phyloP scores from a whole-genome alignment of 2,329 filamentous ascomycete genomes.

The Colletotrichum zoysiae region DNA sequence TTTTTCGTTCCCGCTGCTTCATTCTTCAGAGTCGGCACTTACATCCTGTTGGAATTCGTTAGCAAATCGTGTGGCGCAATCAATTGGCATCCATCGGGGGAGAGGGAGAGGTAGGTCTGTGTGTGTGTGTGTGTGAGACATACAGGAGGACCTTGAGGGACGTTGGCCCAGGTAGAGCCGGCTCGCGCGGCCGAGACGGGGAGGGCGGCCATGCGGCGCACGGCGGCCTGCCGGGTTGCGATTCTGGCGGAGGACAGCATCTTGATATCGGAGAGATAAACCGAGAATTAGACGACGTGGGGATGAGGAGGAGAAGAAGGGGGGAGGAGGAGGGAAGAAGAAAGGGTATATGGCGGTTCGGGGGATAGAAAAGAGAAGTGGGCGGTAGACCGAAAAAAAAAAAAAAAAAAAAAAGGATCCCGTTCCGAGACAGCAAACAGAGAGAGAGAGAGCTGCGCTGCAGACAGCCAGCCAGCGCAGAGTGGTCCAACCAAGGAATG shows the following conservation, averaged over 20 bases:
- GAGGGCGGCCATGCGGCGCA: slow-evolving; percentile 40
- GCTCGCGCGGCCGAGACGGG: slow-evolving; percentile 49
- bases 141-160: slow-evolving; percentile 95
- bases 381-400: slow-evolving; percentile 6
- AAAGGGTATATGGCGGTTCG: neutral
- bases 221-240: slow-evolving; percentile 42
- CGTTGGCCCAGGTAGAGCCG: slow-evolving; percentile 89
- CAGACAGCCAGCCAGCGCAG: slow-evolving; percentile 1
- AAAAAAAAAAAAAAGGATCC: slow-evolving; percentile 17
- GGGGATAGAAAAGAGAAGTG: slow-evolving; percentile 15
- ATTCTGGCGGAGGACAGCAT: slow-evolving; percentile 43
- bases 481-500: slow-evolving; percentile 24
- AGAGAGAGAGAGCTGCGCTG: slow-evolving; percentile 25
- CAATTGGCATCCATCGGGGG: slow-evolving; percentile 24
- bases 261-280: slow-evolving; percentile 10
- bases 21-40: slow-evolving; percentile 43
- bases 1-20: neutral
- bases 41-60: slow-evolving; percentile 52
- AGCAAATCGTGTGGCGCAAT: slow-evolving; percentile 51
- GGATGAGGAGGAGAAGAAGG: neutral
- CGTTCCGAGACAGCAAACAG: slow-evolving; percentile 39
- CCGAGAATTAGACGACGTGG: neutral
- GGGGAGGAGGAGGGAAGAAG: neutral
- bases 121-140: slow-evolving; percentile 55
- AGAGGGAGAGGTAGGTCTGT: neutral